A percentile compares a stretch with the other conserved stretches of the same genome.
These are phyloP conservation scores for Ustilago sp. DNA, from an alignment of 1,284 basidiomycete species.

Conservation along the genomic window DNA sequence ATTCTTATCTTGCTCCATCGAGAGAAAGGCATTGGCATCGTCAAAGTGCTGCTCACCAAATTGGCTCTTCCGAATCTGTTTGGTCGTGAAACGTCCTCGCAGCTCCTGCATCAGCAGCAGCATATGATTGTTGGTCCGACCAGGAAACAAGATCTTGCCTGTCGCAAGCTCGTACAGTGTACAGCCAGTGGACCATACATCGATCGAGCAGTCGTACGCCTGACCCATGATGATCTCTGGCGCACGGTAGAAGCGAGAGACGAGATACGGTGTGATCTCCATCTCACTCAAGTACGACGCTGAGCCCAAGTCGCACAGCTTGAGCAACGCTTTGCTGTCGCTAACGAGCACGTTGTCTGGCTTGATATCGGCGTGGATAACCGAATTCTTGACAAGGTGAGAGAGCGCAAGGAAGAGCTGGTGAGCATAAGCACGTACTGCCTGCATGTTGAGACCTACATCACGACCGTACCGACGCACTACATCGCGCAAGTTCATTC, in stretches of 20 bases:
- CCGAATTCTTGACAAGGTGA: conserved; percentile 85
- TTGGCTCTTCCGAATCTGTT: conserved; percentile 92
- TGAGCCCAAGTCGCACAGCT: conserved; percentile 95
- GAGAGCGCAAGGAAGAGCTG: conserved; percentile 91
- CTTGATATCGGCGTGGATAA: conserved; percentile 95
- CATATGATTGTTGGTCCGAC: conserved; percentile 98
- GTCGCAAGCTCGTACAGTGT: conserved; percentile 98
- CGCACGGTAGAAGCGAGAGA: conserved; percentile 96
- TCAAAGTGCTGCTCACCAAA: conserved; percentile 95
- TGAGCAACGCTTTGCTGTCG: conserved; percentile 91
- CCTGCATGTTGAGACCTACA: conserved; percentile 92
- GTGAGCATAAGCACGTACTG: conserved; percentile 96
- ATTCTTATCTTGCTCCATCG: conserved; percentile 57
- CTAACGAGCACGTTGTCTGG: conserved; percentile 74
- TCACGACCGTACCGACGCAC: conserved; percentile 99
- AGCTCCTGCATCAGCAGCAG: conserved; percentile 81
- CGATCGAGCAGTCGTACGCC: conserved; percentile 91
- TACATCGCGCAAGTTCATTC: conserved; percentile 97
- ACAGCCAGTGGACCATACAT: conserved; percentile 97
- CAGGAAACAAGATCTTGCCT: conserved; percentile 97
- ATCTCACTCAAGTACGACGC: conserved; percentile 93
- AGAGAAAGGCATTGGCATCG: conserved; percentile 75
- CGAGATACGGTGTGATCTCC: conserved; percentile 97
- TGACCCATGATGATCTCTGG: conserved; percentile 98
- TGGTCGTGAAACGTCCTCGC: conserved; percentile 90